Conservation (phyloP, 305 asterid species). For the Solanum hybrid region DNA sequence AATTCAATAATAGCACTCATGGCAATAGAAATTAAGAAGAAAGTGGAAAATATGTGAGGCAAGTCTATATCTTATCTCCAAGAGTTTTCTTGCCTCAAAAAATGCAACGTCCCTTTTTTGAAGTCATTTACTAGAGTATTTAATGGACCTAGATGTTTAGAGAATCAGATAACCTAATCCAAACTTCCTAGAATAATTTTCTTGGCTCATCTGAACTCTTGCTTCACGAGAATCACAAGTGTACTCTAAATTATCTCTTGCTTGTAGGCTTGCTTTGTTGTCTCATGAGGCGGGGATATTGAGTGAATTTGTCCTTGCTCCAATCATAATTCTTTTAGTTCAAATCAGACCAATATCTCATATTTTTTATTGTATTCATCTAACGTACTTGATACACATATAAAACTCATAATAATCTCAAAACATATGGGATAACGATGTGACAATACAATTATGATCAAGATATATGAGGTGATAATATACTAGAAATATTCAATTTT, state of each 20-base stretch:
- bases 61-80: background rate
- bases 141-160: background rate
- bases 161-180: background rate
- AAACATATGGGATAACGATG: background rate
- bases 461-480: background rate
- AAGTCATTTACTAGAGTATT: background rate
- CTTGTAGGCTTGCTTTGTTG: no score
- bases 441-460: background rate
- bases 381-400: background rate
- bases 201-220: background rate
- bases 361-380: background rate
- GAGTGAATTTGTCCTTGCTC: background rate
- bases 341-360: background rate
- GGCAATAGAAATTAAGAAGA: background rate
- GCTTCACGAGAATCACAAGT: background rate
- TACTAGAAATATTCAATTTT: no score
- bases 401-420: background rate
- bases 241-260: background rate
- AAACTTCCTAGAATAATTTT: background rate
- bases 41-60: background rate
- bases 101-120: background rate
- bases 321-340: background rate
- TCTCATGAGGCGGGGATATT: background rate
- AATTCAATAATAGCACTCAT: background rate
- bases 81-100: background rate